phyloP scores from a whole-genome alignment of 1,284 basidiomycete genomes.

The Cystobasidiaceae sp. region DNA sequence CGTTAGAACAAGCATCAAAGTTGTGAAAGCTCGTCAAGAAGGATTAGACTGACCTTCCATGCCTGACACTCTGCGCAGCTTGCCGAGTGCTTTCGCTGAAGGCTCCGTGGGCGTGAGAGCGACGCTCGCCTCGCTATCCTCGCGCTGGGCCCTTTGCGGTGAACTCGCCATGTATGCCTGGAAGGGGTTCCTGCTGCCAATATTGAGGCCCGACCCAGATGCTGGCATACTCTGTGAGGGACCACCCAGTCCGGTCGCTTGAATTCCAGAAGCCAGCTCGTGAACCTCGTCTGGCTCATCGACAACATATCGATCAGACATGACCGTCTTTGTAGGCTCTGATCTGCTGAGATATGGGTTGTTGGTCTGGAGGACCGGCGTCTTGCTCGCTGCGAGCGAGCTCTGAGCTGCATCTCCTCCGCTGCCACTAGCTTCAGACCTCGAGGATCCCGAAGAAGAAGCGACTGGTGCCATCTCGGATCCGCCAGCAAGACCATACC shows the following conservation, averaged over 20 bases:
- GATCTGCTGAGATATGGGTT: conserved; percentile 10
- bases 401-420: neutral
- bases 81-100: conserved; percentile 39
- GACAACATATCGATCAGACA: conserved; percentile 14
- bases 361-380: conserved; percentile 5
- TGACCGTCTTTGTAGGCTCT: neutral
- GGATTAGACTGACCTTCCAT: conserved; percentile 20
- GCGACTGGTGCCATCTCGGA: conserved; percentile 22
- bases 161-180: neutral
- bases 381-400: neutral
- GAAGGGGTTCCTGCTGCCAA: conserved; percentile 12
- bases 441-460: conserved; percentile 12
- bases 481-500: neutral
- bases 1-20: neutral
- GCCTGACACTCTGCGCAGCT: conserved; percentile 36
- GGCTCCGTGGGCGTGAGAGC: conserved; percentile 30
- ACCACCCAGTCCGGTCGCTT: neutral
- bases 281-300: conserved; percentile 16
- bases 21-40: neutral
- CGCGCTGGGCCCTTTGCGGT: too few species aligned
- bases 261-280: neutral
- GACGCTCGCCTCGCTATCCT: conserved; percentile 5
- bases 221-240: neutral
- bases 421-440: conserved; percentile 13
- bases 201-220: neutral